Base-by-base conservation (phyloP, 805 yeast species). In the Brettanomyces sp. region DNA sequence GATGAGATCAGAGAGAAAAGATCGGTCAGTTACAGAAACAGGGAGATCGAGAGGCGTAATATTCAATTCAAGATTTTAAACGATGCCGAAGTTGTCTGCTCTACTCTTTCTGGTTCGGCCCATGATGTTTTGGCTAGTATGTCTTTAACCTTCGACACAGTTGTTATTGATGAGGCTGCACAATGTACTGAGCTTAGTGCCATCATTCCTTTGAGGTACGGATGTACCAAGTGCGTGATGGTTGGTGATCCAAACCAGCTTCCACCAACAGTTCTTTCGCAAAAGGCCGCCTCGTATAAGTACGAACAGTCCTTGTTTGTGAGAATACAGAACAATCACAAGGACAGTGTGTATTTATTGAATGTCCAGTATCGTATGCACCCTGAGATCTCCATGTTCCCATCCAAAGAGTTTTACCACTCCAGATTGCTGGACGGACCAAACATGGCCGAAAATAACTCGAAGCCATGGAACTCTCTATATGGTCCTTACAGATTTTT, bases 201-300 rank as follows among this genome's bases (percentile, higher is more conserved):
- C 0, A 75, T 93, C 24, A 91, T 91, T 55, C 99, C 99, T 0
- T 68, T 93, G 52, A 72, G 95, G 57, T 93, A 90, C 61, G 98
- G 98, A 1, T 85, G 95, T 56, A 80, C 74, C 49, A 79, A 80
- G 46, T 91, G 98, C 67, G 83, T 93, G 42, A 85, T 93, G 95
- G 99, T 93, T 41, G 99, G 99, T 62, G 99, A 93, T 67, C 98
- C 98, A 2, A 90, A 93, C 60, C 99, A 93, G 66, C 73, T 93
- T 51, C 99, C 99, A 0, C 99, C 99, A 0, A 91, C 99, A 0
- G 98, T 91, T 9, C 66, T 93, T 18, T 91, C 97, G 0, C 89
- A 85, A 54, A 82, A 79, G 12, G 98, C 99, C 1, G 82, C 95
- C 1, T 69, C 77, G 4, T 76, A 72, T 54, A 77, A 79, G 39